These are phyloP conservation scores for Saccharomycopsis capsularis DNA, from an alignment of 805 yeast species.

Conservation along the genomic window DNA sequence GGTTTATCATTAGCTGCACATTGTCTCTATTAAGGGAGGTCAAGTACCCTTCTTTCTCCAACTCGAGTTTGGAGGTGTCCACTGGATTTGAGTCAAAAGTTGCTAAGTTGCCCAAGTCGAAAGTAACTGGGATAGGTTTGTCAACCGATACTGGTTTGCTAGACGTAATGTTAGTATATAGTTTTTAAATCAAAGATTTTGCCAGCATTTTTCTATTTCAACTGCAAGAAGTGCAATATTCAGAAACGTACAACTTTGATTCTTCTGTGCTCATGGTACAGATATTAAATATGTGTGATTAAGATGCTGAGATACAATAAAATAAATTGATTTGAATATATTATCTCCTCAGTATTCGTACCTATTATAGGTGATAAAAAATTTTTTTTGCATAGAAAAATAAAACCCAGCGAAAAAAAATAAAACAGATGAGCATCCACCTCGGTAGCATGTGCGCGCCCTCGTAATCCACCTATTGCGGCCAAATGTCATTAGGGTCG, in stretches of 20 bases:
- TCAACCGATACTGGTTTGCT: slow-evolving; percentile 78
- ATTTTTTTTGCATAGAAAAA: too few species aligned
- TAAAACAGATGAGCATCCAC: too few species aligned
- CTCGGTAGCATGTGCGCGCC: too few species aligned
- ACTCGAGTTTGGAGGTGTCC: slow-evolving; percentile 49
- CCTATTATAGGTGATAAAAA: too few species aligned
- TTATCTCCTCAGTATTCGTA: not conserved
- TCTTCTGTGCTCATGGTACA: not conserved
- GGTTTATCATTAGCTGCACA: slow-evolving; percentile 85
- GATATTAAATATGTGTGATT: too few species aligned
- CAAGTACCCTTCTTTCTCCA: slow-evolving; percentile 60
- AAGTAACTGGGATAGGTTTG: slow-evolving; percentile 81
- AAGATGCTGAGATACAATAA: not conserved
- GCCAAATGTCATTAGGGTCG: too few species aligned
- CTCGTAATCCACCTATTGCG: too few species aligned
- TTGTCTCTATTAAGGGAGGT: slow-evolving; percentile 76
- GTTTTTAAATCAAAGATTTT: too few species aligned
- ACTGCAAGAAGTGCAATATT: not conserved
- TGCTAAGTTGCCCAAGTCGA: slow-evolving; percentile 85
- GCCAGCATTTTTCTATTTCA: too few species aligned
- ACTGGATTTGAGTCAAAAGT: slow-evolving; percentile 86
- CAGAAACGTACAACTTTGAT: not conserved
- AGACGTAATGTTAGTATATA: slow-evolving; percentile 2
- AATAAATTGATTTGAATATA: too few species aligned
- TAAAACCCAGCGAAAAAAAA: too few species aligned